These are phyloP conservation scores for Forsythia suspensa DNA, from an alignment of 257 asterid genomes.

Conservation along the genomic window DNA sequence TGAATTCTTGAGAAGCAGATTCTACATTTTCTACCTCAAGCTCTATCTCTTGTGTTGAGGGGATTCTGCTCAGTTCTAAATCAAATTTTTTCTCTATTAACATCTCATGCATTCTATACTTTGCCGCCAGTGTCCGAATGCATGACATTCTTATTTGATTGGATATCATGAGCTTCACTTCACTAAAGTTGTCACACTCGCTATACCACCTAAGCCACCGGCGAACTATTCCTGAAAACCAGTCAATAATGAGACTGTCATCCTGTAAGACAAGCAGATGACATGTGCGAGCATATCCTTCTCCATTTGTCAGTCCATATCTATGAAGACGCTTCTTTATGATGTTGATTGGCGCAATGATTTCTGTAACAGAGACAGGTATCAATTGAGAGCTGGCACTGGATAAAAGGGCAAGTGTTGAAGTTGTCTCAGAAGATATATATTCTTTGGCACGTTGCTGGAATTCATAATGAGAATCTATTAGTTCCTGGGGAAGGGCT, in stretches of 20 bases:
- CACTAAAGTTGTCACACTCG: constrained; percentile 61
- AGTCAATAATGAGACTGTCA: constrained; percentile 64
- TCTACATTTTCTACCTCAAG: constrained; percentile 48
- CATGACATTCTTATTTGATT: constrained; percentile 76
- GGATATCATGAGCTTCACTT: constrained; percentile 62
- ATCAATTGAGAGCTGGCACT: constrained; percentile 33
- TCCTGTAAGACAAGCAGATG: constrained; percentile 64
- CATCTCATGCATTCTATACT: constrained; percentile 70
- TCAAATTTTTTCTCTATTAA: constrained; percentile 75
- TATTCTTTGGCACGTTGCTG: constrained; percentile 66
- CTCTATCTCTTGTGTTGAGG: constrained; percentile 62
- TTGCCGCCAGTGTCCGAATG: constrained; percentile 72
- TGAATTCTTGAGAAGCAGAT: constrained; percentile 26
- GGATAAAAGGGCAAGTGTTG: constrained; percentile 67
- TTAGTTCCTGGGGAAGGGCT: constrained; percentile 76
- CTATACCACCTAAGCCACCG: constrained; percentile 85
- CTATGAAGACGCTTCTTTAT: constrained; percentile 67
- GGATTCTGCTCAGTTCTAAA: constrained; percentile 59
- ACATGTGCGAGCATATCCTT: constrained; percentile 66
- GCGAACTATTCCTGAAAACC: constrained; percentile 77
- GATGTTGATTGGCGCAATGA: constrained; percentile 55
- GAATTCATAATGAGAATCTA: constrained; percentile 66
- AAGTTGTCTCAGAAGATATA: constrained; percentile 66
- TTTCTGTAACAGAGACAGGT: constrained; percentile 39
- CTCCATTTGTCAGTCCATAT: constrained; percentile 67